These are phyloP conservation scores for Huntiella bhutanensis DNA, from an alignment of 2,329 filamentous ascomycete species.

Conservation along the genomic window DNA sequence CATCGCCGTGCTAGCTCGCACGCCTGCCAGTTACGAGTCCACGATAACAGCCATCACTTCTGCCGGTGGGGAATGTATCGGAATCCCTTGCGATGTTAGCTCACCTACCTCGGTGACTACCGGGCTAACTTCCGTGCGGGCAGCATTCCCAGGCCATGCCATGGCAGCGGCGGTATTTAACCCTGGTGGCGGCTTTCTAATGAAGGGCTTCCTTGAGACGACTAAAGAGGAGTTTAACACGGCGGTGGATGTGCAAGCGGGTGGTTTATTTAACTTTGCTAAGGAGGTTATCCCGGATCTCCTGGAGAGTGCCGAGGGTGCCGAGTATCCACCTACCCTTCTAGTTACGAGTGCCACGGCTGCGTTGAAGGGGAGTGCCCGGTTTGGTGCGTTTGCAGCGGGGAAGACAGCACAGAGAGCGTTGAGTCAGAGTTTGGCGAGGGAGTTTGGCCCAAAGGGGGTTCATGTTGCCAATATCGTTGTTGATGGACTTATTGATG, in stretches of 20 bases:
- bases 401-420: constrained; percentile 67
- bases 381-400: constrained; percentile 52
- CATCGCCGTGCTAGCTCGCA: constrained; percentile 56
- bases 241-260: constrained; percentile 19
- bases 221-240: constrained; percentile 28
- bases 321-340: constrained; percentile 52
- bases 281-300: constrained; percentile 53
- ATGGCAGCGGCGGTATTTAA: constrained; percentile 55
- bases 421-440: constrained; percentile 53
- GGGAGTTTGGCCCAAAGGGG: constrained; percentile 69
- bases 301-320: constrained; percentile 27
- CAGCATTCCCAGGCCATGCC: constrained; percentile 34
- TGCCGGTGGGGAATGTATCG: constrained; percentile 49
- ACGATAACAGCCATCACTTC: constrained; percentile 50
- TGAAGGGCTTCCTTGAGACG: constrained; percentile 41
- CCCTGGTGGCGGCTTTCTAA: constrained; percentile 31
- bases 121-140: constrained; percentile 44
- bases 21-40: constrained; percentile 42
- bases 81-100: constrained; percentile 35
- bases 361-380: constrained; percentile 51
- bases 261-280: constrained; percentile 59
- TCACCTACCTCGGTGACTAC: constrained; percentile 28
- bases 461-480: constrained; percentile 70
- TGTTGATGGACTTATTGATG: constrained; percentile 74
- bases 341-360: constrained; percentile 81